These are phyloP conservation scores for Coniochaeta sp. DNA, from an alignment of 2,329 filamentous ascomycete species.

Conservation along the genomic window DNA sequence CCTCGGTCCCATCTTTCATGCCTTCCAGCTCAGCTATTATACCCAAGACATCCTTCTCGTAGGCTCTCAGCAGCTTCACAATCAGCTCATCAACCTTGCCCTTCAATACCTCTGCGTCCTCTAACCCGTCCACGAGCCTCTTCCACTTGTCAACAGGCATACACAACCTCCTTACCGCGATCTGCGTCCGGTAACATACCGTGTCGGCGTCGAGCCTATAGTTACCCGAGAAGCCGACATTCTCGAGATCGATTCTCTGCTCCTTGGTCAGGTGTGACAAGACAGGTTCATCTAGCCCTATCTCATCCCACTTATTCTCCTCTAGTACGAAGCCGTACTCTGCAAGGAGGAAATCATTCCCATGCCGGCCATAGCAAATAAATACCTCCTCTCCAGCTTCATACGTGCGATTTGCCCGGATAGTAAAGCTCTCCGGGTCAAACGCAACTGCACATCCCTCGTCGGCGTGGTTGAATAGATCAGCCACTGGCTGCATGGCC, in stretches of 20 bases:
- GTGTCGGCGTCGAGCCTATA: slow-evolving; percentile 42
- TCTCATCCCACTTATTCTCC: slow-evolving; percentile 41
- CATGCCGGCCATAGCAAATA: slow-evolving; percentile 62
- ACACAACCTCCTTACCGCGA: slow-evolving; percentile 36
- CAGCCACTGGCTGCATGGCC: slow-evolving; percentile 63
- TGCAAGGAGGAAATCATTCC: slow-evolving; percentile 64
- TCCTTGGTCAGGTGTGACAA: slow-evolving; percentile 23
- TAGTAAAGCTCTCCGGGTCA: slow-evolving; percentile 41
- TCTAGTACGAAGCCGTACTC: slow-evolving; percentile 51
- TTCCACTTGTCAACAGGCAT: slow-evolving; percentile 32
- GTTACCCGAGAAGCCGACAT: slow-evolving; percentile 38
- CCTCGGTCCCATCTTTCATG: slow-evolving; percentile 20
- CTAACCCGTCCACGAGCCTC: slow-evolving; percentile 35
- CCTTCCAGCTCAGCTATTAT: slow-evolving; percentile 20
- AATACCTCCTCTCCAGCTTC: slow-evolving; percentile 55
- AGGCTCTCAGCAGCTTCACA: slow-evolving; percentile 27
- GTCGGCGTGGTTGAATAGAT: slow-evolving; percentile 57
- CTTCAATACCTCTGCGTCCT: slow-evolving; percentile 37
- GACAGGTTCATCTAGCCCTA: slow-evolving; percentile 35
- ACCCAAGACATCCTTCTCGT: slow-evolving; percentile 22
- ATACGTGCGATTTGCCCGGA: slow-evolving; percentile 44
- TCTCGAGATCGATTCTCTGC: slow-evolving; percentile 32
- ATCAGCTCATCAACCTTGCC: slow-evolving; percentile 29
- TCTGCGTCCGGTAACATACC: slow-evolving; percentile 49
- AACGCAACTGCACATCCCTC: slow-evolving; percentile 44